Evolutionary conservation across 106 monocot species (phyloP).

Genomic region (Platanthera zijinensis): DNA sequence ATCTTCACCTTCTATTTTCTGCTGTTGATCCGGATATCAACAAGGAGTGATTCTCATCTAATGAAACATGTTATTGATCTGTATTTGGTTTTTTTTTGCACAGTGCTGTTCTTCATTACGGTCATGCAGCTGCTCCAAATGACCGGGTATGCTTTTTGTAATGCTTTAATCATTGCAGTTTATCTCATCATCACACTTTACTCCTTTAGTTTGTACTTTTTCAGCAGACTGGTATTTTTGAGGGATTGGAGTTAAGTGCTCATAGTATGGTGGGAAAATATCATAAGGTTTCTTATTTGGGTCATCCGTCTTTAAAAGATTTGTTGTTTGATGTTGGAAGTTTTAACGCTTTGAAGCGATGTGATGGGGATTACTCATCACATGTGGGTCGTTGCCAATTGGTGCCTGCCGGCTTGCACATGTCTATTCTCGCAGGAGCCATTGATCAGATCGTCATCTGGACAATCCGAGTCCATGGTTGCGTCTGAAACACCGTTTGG

Average conservation of each 20-base stretch:
- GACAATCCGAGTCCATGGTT: no score
- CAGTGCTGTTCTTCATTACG: conserved; percentile 98
- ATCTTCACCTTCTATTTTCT: background rate
- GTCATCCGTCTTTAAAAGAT: background rate
- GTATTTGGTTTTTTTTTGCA: conserved; percentile 8
- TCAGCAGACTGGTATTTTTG: background rate
- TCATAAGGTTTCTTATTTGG: background rate
- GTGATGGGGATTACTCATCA: no score
- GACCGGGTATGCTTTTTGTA: conserved; percentile 46
- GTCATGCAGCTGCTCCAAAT: conserved; percentile 98
- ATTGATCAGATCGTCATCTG: no score
- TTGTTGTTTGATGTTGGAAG: background rate
- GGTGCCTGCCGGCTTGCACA: no score
- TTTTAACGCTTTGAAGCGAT: background rate
- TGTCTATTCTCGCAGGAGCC: no score
- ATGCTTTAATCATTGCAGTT: background rate
- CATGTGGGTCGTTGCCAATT: no score
- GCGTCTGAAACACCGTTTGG: no score
- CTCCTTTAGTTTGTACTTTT: background rate
- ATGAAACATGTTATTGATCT: background rate
- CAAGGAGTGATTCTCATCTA: background rate
- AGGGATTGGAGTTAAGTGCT: background rate
- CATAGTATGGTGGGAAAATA: background rate
- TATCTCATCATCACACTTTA: background rate
- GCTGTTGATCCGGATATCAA: background rate